Percentiles rank a stretch among this genome's conserved stretches.
Evolutionary conservation across 2,329 filamentous ascomycete species (phyloP).

Genomic region (Huntiella bhutanensis): DNA sequence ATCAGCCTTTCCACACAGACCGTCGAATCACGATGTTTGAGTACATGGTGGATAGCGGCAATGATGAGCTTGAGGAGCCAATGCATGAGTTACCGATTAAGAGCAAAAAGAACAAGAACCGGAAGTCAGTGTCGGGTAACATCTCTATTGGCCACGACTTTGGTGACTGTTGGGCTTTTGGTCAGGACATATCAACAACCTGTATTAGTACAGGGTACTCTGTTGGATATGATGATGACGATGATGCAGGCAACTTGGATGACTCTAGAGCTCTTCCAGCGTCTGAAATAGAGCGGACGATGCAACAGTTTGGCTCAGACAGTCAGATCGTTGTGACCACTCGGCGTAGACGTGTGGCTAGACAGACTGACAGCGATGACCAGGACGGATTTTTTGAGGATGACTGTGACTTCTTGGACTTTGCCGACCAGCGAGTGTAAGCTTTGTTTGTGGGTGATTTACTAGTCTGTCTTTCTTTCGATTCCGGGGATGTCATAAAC

Average conservation of each 20-base stretch:
- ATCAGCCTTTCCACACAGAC: constrained; percentile 91
- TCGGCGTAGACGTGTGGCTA: constrained; percentile 37
- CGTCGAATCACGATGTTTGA: constrained; percentile 62
- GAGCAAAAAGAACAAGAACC: constrained; percentile 20
- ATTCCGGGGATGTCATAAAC: background rate
- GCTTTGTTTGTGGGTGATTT: background rate
- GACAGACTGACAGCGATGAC: constrained; percentile 27
- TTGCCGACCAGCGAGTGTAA: constrained; percentile 44
- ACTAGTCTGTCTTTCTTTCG: background rate
- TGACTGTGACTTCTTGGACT: constrained; percentile 79
- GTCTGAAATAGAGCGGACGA: constrained; percentile 44
- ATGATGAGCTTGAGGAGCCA: constrained; percentile 21
- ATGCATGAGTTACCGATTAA: constrained; percentile 22
- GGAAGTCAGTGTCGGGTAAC: constrained; percentile 11
- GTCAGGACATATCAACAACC: constrained; percentile 30
- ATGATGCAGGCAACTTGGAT: constrained; percentile 23
- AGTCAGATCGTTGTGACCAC: constrained; percentile 71
- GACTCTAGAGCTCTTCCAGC: constrained; percentile 41
- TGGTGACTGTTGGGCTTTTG: constrained; percentile 36
- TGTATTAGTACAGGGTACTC: constrained; percentile 34
- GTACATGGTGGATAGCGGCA: constrained; percentile 27
- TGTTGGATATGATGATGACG: constrained; percentile 29
- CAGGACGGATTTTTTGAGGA: constrained; percentile 76
- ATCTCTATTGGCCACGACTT: background rate
- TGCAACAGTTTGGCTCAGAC: constrained; percentile 39